phyloP scores from a whole-genome alignment of 1,284 basidiomycete species.

The Wallemia hederae region DNA sequence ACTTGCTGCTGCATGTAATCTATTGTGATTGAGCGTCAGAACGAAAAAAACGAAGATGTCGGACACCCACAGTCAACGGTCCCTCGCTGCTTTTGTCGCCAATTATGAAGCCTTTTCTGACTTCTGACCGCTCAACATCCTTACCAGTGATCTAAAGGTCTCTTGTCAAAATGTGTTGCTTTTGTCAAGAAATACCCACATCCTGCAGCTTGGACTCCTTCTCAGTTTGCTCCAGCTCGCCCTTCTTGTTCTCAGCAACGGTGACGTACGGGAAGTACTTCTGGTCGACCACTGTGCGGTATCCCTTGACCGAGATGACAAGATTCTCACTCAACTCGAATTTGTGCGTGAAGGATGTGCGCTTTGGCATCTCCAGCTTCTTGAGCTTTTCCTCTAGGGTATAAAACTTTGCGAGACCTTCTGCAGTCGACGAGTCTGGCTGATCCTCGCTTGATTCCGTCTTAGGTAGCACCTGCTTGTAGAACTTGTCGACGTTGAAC shows the following conservation, averaged over 20 bases:
- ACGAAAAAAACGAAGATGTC: background rate
- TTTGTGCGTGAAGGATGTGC: slow-evolving; percentile 54
- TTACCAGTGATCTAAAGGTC: background rate
- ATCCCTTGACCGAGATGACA: slow-evolving; percentile 75
- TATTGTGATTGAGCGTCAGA: background rate
- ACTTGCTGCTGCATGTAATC: background rate
- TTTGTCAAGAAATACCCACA: background rate
- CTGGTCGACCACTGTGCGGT: slow-evolving; percentile 11
- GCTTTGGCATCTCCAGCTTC: slow-evolving; percentile 58
- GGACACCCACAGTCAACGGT: background rate
- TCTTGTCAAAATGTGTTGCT: background rate
- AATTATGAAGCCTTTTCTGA: background rate
- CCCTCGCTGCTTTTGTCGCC: background rate
- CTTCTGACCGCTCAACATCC: background rate
- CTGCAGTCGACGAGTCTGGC: slow-evolving; percentile 18
- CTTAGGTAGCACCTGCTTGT: slow-evolving; percentile 29
- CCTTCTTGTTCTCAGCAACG: slow-evolving; percentile 11
- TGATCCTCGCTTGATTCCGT: background rate
- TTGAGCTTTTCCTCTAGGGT: slow-evolving; percentile 30
- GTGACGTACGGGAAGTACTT: slow-evolving; percentile 8
- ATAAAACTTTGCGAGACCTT: slow-evolving; percentile 32
- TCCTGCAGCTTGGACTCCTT: slow-evolving; percentile 10
- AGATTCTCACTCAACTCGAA: slow-evolving; percentile 52
- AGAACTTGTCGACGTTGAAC: slow-evolving; percentile 53
- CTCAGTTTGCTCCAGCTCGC: slow-evolving; percentile 8